These are phyloP conservation scores for Stephanodiscus minutulus DNA, from an alignment of 108 stramenopile genomes.

Conservation along the genomic window DNA sequence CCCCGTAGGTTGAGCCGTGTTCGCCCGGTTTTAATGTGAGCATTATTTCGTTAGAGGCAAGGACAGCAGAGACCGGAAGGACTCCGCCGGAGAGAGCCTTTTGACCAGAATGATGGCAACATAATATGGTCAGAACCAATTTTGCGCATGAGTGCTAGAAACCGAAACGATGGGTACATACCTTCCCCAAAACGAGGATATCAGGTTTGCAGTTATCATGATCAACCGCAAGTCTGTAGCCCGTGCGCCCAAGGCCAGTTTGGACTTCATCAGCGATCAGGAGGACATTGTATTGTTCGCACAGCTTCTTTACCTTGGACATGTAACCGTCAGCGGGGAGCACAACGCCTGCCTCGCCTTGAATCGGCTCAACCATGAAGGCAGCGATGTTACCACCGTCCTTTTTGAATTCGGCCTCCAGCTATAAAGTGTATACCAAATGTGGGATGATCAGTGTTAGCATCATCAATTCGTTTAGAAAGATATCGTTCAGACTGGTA, in stretches of 20 bases:
- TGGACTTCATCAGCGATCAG: constrained; percentile 99
- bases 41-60: constrained; percentile 96
- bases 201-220: constrained; percentile 94
- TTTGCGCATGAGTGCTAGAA: neutral
- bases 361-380: constrained; percentile 99
- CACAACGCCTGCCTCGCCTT: constrained; percentile 99
- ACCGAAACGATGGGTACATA: constrained; percentile 11
- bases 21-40: constrained; percentile 96
- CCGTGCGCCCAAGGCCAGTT: constrained; percentile 97
- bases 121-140: constrained; percentile 1
- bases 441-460: constrained; percentile 3
- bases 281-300: constrained; percentile 94
- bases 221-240: constrained; percentile 90
- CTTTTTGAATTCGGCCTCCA: constrained; percentile 86
- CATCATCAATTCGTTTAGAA: neutral
- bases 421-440: constrained; percentile 1
- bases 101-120: neutral
- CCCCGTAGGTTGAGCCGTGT: constrained; percentile 99
- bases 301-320: constrained; percentile 83
- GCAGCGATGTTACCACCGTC: constrained; percentile 92
- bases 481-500: neutral
- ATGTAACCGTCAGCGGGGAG: constrained; percentile 97
- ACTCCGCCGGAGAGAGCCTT: constrained; percentile 96
- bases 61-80: constrained; percentile 95
- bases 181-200: constrained; percentile 94